Base-by-base conservation (phyloP, 345 rosid genomes). In the Camelina laxa region DNA sequence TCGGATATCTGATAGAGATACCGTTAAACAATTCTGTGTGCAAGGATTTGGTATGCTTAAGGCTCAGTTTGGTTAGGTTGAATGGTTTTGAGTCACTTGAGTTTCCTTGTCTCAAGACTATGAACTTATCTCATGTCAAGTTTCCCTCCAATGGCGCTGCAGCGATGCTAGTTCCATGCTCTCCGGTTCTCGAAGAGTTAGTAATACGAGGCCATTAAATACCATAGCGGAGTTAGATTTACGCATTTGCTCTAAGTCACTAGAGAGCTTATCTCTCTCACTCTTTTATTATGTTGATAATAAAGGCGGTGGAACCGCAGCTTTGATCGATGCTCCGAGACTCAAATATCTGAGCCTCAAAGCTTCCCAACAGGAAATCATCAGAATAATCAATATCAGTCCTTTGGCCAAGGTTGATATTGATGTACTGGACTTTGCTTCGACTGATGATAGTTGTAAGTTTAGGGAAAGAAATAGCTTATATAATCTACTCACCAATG, bases 201-300 rank as follows among this genome's bases (percentile, higher is more conserved):
- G 35, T 31, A 31, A 31, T 31, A 31, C 1, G 0, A 31, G 35
- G 1, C 35, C 35, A 31, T 31, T 31, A 1, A 31, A 31, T 31
- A 31, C 7, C 1, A 7, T 31, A 31, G 35, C 35, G 35, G 35
- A 1, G 39, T 31, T 31, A 31, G 17, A 10, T 7, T 49, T 45
- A 1, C 60, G 44, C 12, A 41, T 72, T 15, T 5, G 60, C 53
- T 61, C 75, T 35, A 21, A 19, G 5, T 61, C 75, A 36, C 61
- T 72, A 6, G 61, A 38, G 61, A 61, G 21, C 53, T 13, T 72
- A 51, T 61, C 75, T 61, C 15, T 72, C 19, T 20, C 51, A 61
- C 75, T 31, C 35, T 31, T 31, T 31, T 31, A 31, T 31, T 31
- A 31, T 31, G 35, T 1, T 31, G 35, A 7, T 31, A 6, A 31